Evolutionary conservation across 306 rosid species (phyloP), one percentile per base, ranked within the genome.

Genomic region (Abrus pulchellus): DNA sequence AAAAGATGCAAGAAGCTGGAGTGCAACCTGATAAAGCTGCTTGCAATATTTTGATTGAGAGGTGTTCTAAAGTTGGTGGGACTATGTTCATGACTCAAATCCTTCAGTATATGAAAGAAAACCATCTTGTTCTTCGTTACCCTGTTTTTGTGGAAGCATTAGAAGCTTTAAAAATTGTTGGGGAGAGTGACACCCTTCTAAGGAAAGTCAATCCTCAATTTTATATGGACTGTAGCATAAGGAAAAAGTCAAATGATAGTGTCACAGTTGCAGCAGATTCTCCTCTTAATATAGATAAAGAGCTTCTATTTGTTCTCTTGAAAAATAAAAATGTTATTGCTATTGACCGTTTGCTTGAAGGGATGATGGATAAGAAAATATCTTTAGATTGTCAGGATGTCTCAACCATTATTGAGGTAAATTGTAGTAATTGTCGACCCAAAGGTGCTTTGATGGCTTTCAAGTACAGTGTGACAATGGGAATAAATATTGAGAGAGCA

Each of bases 1-100:
- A 60, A 76, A 78, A 85, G 78, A 90, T 92, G 94, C 98, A 87
- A 83, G 97, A 92, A 74, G 93, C 96, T 68, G 91, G 87, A 71
- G 87, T 80, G 45, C 87, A 87, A 33, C 98, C 98, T 76, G 97
- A 90, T 82, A 94, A 92, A 88, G 94, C 93, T 33, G 93, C 96
- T 9, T 94, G 94, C 82, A 94, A 90, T 82, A 94, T 94, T 77
- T 86, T 92, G 89, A 80, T 94, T 71, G 82, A 86, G 86, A 94
- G 86, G 76, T 89, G 90, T 74, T 88, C 89, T 72, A 88, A 85
- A 86, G 88, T 80, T 52, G 87, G 88, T 27, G 94, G 82, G 79
- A 80, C 84, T 3, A 43, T 5, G 68, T 85, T 87, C 57, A 82
- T 92, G 87, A 80, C 80, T 71, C 71, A 59, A 68, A 85, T 94